Conservation (phyloP, 1,284 basidiomycete species). For the Cryptococcus sp. region DNA sequence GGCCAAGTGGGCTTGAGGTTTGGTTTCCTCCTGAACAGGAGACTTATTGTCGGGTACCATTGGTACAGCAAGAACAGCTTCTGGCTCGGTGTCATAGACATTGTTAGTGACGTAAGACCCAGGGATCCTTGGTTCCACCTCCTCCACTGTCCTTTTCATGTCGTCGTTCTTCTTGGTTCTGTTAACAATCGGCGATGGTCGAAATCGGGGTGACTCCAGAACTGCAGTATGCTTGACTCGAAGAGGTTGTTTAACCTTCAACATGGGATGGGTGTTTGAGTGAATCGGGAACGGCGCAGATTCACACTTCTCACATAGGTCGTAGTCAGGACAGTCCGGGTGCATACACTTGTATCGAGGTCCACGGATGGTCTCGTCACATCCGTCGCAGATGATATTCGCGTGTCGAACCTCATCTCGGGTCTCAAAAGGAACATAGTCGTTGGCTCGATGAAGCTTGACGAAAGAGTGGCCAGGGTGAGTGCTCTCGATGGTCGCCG, state of each 20-base stretch:
- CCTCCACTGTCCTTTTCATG: not conserved
- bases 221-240: conserved; percentile 30
- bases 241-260: conserved; percentile 62
- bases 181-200: not conserved
- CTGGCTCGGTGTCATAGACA: conserved; percentile 12
- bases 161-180: conserved; percentile 6
- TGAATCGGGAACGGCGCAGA: conserved; percentile 72
- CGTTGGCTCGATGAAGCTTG: conserved; percentile 56
- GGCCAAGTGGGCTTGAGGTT: not conserved
- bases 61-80: conserved; percentile 10
- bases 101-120: conserved; percentile 13
- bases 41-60: conserved; percentile 17
- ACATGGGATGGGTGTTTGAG: conserved; percentile 65
- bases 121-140: conserved; percentile 11
- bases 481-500: conserved; percentile 59
- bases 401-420: conserved; percentile 43
- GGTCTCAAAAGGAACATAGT: conserved; percentile 39
- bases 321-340: conserved; percentile 71
- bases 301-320: conserved; percentile 77
- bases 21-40: not conserved
- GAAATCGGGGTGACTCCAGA: conserved; percentile 7
- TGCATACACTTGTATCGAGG: conserved; percentile 64
- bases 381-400: conserved; percentile 41
- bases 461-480: conserved; percentile 76
- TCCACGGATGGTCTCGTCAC: conserved; percentile 35